Evolutionary conservation across 768 basidiomycete species (phyloP).

Genomic region (Cystobasidium onofrii): DNA sequence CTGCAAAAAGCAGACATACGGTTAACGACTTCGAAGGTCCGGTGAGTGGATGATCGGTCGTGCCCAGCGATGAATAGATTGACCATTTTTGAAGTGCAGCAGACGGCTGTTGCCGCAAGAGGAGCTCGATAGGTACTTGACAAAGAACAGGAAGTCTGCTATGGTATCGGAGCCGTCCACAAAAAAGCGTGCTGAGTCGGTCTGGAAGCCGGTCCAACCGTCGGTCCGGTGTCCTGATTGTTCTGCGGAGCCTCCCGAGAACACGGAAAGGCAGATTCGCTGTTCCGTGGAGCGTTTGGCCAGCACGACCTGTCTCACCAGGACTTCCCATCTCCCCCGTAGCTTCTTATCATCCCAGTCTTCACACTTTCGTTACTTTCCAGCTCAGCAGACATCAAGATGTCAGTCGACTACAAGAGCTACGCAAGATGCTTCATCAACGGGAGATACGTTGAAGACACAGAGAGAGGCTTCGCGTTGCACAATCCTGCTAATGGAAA

Average conservation of each 20-base stretch:
- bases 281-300: not conserved
- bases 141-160: not conserved
- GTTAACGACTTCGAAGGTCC: conserved; percentile 13
- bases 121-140: not conserved
- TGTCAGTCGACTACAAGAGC: not conserved
- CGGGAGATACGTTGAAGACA: not conserved
- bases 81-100: not conserved
- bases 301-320: not conserved
- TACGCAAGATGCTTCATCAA: conserved; percentile 1
- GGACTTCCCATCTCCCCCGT: not conserved
- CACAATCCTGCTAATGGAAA: conserved; percentile 31
- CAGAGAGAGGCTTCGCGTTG: conserved; percentile 20
- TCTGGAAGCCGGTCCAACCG: not conserved
- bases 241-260: not conserved
- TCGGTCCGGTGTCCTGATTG: not conserved
- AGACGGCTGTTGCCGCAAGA: not conserved
- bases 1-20: not conserved
- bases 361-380: not conserved
- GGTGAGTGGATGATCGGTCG: not conserved
- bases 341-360: not conserved
- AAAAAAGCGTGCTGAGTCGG: not conserved
- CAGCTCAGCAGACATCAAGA: too few relatives aligned
- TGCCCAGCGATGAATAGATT: conserved; percentile 10
- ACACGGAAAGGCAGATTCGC: not conserved
- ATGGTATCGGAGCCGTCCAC: not conserved